A percentile compares a stretch with the other conserved stretches of the same genome.
phyloP scores from a whole-genome alignment of 495 filamentous ascomycete genomes.

The Massariosphaeria phaeospora region DNA sequence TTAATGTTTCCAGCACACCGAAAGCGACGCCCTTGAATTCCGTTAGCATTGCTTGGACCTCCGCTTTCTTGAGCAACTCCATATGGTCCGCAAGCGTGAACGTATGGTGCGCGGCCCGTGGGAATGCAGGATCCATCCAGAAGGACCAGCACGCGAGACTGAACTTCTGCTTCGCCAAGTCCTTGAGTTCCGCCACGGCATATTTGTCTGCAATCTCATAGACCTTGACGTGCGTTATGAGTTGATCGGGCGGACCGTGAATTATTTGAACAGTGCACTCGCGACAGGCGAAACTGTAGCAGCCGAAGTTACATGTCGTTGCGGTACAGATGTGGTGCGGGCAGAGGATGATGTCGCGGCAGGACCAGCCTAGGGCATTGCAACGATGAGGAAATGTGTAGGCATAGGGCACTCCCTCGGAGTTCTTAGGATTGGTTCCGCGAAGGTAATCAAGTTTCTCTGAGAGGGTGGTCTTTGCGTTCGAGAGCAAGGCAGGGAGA shows the following conservation, averaged over 20 bases:
- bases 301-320: neutral
- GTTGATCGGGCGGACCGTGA: neutral
- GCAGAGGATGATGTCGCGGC: neutral
- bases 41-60: constrained; percentile 18
- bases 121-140: constrained; percentile 15
- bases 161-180: constrained; percentile 13
- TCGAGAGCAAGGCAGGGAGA: constrained; percentile 30
- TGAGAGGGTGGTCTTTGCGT: neutral
- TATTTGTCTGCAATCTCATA: constrained; percentile 26
- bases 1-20: too few relatives aligned
- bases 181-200: constrained; percentile 15
- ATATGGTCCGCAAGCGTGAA: constrained; percentile 11
- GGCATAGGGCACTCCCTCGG: neutral
- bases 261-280: neutral
- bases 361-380: too few relatives aligned
- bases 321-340: neutral
- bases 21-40: constrained; percentile 6
- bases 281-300: neutral
- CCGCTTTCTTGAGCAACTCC: constrained; percentile 11
- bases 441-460: neutral
- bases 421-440: neutral
- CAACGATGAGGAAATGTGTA: too few relatives aligned
- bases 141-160: neutral
- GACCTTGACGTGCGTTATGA: constrained; percentile 9
- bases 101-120: neutral